phyloP scores from a whole-genome alignment of 768 basidiomycete genomes.

The Psilocybe cyanescens region DNA sequence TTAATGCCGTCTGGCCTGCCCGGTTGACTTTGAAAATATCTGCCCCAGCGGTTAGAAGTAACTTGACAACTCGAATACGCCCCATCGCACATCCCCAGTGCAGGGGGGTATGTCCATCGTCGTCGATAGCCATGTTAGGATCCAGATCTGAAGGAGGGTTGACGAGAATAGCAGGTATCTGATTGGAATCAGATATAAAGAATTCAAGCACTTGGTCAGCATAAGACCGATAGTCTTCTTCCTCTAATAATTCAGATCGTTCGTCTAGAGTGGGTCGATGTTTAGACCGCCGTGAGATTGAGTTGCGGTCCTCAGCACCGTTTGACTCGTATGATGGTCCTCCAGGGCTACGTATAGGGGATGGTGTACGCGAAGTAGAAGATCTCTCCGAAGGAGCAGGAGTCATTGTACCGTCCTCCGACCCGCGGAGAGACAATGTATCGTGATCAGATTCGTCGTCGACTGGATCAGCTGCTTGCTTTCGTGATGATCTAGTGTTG shows the following conservation, averaged over 20 bases:
- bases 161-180: conserved; percentile 86
- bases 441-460: conserved; percentile 69
- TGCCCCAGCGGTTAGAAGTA: conserved; percentile 90
- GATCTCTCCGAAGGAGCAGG: conserved; percentile 87
- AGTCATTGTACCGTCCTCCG: conserved; percentile 90
- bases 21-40: conserved; percentile 98
- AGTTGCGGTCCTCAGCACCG: conserved; percentile 39
- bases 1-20: conserved; percentile 94
- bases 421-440: conserved; percentile 67
- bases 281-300: conserved; percentile 45
- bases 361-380: conserved; percentile 92
- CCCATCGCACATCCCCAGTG: conserved; percentile 99
- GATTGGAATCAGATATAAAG: conserved; percentile 96
- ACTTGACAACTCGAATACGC: conserved; percentile 92
- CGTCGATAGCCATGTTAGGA: conserved; percentile 95
- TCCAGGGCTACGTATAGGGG: conserved; percentile 70
- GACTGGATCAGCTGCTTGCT: conserved; percentile 46
- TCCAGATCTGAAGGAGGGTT: conserved; percentile 91
- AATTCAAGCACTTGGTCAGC: conserved; percentile 97
- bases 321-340: conserved; percentile 47
- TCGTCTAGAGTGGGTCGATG: conserved; percentile 51
- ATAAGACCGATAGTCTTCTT: conserved; percentile 73
- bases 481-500: conserved; percentile 66
- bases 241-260: conserved; percentile 48
- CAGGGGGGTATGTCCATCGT: conserved; percentile 94